Evolutionary conservation across 1,284 basidiomycete genomes (phyloP).

Genomic region (Coniferiporia weirii): DNA sequence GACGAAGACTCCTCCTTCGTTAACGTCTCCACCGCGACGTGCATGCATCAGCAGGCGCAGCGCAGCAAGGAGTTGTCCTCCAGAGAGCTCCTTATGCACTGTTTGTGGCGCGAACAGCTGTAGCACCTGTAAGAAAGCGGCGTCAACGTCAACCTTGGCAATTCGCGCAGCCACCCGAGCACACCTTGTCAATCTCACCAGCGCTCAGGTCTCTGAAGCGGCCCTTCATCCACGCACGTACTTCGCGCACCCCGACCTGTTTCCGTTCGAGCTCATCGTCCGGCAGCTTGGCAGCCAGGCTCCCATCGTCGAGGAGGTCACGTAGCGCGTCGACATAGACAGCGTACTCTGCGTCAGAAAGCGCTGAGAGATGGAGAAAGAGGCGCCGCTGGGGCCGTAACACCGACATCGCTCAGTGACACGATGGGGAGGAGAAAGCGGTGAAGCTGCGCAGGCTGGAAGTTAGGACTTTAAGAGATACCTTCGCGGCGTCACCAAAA

Average conservation of each 20-base stretch:
- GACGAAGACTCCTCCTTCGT: constrained; percentile 59
- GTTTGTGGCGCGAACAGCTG: constrained; percentile 54
- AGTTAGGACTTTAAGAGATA: neutral
- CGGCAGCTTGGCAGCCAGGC: constrained; percentile 24
- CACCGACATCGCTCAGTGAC: neutral
- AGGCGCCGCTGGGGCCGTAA: constrained; percentile 39
- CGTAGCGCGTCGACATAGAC: constrained; percentile 55
- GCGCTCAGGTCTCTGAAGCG: constrained; percentile 51
- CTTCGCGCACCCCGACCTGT: constrained; percentile 54
- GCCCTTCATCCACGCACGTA: constrained; percentile 68
- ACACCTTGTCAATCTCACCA: constrained; percentile 54
- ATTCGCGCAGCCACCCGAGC: constrained; percentile 13
- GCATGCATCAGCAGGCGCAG: constrained; percentile 60
- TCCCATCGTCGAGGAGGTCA: constrained; percentile 44
- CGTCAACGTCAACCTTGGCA: constrained; percentile 7
- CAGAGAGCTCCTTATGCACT: constrained; percentile 42
- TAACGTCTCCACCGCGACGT: constrained; percentile 52
- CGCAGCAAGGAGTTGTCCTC: constrained; percentile 72
- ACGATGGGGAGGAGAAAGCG: neutral
- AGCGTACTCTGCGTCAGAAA: constrained; percentile 64
- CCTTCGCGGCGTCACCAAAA: neutral
- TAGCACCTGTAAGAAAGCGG: constrained; percentile 45
- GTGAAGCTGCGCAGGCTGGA: neutral
- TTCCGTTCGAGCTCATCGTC: constrained; percentile 36
- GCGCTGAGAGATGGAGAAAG: constrained; percentile 64